A percentile compares a stretch with the other conserved stretches of the same genome.
These are phyloP conservation scores for Trametes versicolor DNA, from an alignment of 1,284 basidiomycete genomes.

Conservation along the genomic window DNA sequence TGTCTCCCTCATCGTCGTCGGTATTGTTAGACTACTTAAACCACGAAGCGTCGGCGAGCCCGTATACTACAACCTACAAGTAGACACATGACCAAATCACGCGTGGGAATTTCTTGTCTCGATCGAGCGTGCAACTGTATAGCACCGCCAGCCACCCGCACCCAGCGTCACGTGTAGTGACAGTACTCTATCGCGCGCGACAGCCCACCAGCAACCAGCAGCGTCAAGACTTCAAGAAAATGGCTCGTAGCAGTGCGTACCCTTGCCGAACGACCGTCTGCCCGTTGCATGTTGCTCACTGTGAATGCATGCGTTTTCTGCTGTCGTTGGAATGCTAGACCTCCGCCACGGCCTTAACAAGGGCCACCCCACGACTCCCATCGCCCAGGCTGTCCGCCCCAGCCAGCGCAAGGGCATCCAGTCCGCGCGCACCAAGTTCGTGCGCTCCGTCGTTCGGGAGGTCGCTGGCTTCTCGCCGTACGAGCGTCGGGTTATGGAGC, in stretches of 20 bases:
- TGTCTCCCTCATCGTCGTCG: background rate
- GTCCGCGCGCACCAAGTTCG: constrained; percentile 89
- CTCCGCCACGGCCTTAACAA: constrained; percentile 92
- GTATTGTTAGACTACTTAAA: constrained; percentile 14
- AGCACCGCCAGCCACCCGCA: constrained; percentile 50
- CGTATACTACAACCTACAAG: constrained; percentile 34
- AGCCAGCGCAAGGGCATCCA: constrained; percentile 93
- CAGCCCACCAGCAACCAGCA: constrained; percentile 47
- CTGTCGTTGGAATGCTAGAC: constrained; percentile 59
- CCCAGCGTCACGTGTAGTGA: constrained; percentile 39
- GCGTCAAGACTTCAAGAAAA: constrained; percentile 71
- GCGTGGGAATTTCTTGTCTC: constrained; percentile 39
- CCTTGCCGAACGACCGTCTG: constrained; percentile 9
- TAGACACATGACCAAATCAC: constrained; percentile 23
- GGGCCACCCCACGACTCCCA: constrained; percentile 92
- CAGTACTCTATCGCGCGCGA: constrained; percentile 31
- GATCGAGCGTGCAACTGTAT: constrained; percentile 50
- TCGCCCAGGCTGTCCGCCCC: constrained; percentile 83
- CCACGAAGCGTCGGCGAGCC: constrained; percentile 1
- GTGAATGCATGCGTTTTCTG: background rate
- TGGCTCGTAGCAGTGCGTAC: constrained; percentile 75
- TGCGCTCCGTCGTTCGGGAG: constrained; percentile 92
- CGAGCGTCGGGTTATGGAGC: constrained; percentile 98
- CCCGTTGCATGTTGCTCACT: constrained; percentile 14
- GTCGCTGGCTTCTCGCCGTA: constrained; percentile 99